Conservation (phyloP, 2,329 filamentous ascomycete species). For the Paecilomyces sp. region DNA sequence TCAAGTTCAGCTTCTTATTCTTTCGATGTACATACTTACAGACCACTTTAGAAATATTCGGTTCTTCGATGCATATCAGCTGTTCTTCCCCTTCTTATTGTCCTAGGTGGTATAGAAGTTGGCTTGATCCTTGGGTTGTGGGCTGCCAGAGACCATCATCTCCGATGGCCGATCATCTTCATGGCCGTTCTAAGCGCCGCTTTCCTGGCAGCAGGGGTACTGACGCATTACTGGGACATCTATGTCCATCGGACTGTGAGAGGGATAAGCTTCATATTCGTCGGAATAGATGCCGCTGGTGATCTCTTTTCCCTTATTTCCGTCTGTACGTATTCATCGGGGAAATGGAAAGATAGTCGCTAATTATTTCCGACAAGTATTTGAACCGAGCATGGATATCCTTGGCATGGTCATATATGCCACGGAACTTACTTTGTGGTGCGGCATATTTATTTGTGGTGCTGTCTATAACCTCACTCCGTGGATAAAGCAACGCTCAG, state of each 20-base stretch:
- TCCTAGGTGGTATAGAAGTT: conserved; percentile 55
- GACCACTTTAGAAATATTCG: conserved; percentile 44
- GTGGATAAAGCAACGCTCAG: conserved; percentile 39
- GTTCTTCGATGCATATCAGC: conserved; percentile 42
- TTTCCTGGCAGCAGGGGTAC: conserved; percentile 58
- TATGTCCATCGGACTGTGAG: conserved; percentile 58
- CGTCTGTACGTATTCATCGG: conserved; percentile 33
- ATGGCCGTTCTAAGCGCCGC: conserved; percentile 61
- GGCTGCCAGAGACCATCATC: conserved; percentile 34
- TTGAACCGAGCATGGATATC: conserved; percentile 39
- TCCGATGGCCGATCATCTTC: conserved; percentile 56
- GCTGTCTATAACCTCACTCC: conserved; percentile 58
- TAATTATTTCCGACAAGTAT: background rate
- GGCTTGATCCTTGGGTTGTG: conserved; percentile 53
- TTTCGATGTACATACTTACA: background rate
- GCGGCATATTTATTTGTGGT: conserved; percentile 59
- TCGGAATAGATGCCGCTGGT: conserved; percentile 61
- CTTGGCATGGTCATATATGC: conserved; percentile 62
- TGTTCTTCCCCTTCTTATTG: conserved; percentile 43
- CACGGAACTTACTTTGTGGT: conserved; percentile 59
- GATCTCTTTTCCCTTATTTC: conserved; percentile 62
- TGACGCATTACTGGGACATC: conserved; percentile 65
- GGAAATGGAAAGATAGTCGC: background rate
- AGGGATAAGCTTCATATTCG: conserved; percentile 66
- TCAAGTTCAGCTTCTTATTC: background rate